A percentile compares a stretch with the other conserved stretches of the same genome.
Conservation (phyloP, 257 asterid species). For the Echium plantagineum region DNA sequence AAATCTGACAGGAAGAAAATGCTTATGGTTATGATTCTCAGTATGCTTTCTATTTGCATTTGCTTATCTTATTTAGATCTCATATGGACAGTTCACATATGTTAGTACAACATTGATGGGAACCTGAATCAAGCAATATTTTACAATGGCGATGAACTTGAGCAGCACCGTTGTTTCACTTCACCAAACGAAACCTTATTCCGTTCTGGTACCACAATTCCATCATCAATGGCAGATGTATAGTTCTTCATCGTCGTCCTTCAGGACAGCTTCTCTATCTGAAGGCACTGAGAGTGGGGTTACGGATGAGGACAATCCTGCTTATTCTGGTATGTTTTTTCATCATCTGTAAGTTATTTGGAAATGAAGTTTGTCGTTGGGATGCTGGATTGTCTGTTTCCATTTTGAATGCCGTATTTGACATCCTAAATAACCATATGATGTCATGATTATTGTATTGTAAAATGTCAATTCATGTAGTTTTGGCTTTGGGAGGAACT, state of each 20-base stretch:
- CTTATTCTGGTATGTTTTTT: slow-evolving; percentile 33
- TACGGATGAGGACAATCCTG: slow-evolving; percentile 44
- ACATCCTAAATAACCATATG: not conserved
- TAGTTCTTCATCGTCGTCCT: slow-evolving; percentile 16
- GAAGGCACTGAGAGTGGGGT: slow-evolving; percentile 52
- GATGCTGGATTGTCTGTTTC: not conserved
- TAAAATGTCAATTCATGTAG: not conserved
- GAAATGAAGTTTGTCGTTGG: not conserved
- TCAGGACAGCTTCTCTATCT: slow-evolving; percentile 42
- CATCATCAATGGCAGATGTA: slow-evolving; percentile 21
- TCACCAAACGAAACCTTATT: slow-evolving; percentile 28
- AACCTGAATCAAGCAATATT: not conserved
- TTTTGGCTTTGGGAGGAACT: no score
- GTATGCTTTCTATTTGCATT: not conserved
- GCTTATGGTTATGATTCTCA: no score
- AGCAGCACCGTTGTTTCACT: slow-evolving; percentile 26
- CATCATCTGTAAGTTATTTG: not conserved
- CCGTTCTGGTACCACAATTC: slow-evolving; percentile 22
- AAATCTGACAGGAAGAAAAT: no score
- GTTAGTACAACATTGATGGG: slow-evolving; percentile 3
- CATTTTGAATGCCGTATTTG: not conserved
- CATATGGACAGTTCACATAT: not conserved
- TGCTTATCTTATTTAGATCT: not conserved
- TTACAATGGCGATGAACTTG: slow-evolving; percentile 51
- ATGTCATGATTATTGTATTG: not conserved